Evolutionary conservation across 176 grass and related monocot species (phyloP).

Genomic region (Bromus sterilis): DNA sequence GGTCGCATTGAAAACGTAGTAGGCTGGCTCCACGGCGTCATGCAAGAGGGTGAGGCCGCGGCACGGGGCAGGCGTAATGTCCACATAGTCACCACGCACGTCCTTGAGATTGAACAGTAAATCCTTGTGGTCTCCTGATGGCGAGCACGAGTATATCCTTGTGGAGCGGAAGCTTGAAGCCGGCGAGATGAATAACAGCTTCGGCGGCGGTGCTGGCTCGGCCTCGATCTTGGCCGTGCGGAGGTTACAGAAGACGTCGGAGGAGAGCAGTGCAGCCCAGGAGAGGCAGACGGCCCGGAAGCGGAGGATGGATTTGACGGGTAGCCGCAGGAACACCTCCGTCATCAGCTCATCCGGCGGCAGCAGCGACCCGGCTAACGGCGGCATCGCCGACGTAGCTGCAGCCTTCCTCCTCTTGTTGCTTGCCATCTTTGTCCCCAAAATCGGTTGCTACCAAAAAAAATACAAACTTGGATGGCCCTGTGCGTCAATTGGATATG

Average conservation of each 20-base stretch:
- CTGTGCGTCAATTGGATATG: not conserved
- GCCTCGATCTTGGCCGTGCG: not conserved
- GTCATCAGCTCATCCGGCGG: not conserved
- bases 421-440: not conserved
- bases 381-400: not conserved
- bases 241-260: not conserved
- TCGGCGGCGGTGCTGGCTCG: not conserved
- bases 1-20: slow-evolving; percentile 8
- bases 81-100: not conserved
- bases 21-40: not conserved
- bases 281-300: not conserved
- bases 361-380: not conserved
- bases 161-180: not conserved
- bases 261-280: not conserved
- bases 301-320: not conserved
- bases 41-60: slow-evolving; percentile 10
- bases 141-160: not conserved
- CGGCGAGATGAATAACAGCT: not conserved
- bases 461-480: not conserved
- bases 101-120: not conserved
- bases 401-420: not conserved
- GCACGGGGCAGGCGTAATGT: not conserved
- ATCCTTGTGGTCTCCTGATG: not conserved
- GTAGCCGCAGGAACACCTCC: not conserved
- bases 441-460: not conserved